phyloP scores from a whole-genome alignment of 345 rosid genomes.

The Lepidium africanum region DNA sequence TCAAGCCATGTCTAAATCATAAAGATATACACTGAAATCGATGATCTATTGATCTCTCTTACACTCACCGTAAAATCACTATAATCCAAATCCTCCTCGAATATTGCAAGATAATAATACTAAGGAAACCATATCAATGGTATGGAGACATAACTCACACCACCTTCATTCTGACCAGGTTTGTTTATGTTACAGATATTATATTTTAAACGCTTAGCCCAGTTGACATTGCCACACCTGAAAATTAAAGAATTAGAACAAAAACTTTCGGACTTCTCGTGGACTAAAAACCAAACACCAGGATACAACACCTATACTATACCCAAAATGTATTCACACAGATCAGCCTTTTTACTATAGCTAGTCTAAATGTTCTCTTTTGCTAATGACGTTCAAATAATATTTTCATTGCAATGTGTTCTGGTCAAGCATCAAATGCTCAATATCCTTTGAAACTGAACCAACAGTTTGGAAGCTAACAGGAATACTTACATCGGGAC shows the following conservation, averaged over 20 bases:
- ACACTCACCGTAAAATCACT: background rate
- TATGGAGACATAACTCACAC: slow-evolving; percentile 59
- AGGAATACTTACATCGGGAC: slow-evolving; percentile 83
- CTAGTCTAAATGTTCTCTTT: background rate
- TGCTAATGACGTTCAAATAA: background rate
- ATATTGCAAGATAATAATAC: background rate
- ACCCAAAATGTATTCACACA: background rate
- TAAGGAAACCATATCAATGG: no score
- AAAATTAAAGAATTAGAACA: background rate
- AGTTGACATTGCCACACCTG: slow-evolving; percentile 97
- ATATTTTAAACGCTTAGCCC: slow-evolving; percentile 96
- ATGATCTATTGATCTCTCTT: background rate
- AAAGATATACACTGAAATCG: background rate
- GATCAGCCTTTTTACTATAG: background rate
- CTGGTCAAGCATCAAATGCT: background rate
- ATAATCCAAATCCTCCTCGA: background rate
- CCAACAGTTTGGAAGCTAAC: background rate
- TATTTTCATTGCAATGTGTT: background rate
- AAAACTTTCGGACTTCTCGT: background rate
- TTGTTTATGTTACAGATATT: slow-evolving; percentile 94
- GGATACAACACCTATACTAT: background rate
- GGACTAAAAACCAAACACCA: background rate
- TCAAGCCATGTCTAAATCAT: background rate
- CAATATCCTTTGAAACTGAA: background rate
- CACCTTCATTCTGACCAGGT: slow-evolving; percentile 94